Evolutionary conservation across 176 grass and related monocot species (phyloP).

Genomic region (Aegilops speltoides): DNA sequence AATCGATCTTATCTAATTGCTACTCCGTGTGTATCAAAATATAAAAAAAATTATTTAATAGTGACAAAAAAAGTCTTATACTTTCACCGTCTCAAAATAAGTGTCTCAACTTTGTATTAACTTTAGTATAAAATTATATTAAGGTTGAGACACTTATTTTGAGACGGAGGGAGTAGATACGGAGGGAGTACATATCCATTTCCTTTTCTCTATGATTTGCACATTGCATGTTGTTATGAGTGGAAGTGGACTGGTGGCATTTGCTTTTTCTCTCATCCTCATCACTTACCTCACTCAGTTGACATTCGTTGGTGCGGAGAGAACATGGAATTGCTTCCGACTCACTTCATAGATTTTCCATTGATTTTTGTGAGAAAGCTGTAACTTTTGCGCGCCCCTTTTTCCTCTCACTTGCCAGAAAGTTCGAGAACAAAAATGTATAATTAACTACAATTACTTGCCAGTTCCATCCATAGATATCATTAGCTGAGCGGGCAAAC

Average conservation of each 20-base stretch:
- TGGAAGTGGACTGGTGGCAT: constrained; percentile 22
- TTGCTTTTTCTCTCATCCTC: constrained; percentile 34
- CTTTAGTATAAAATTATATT: too few species aligned
- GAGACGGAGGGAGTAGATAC: too few species aligned
- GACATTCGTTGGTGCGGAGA: constrained; percentile 41
- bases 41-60: too few species aligned
- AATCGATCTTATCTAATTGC: constrained; percentile 3
- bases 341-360: constrained; percentile 45
- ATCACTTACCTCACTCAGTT: constrained; percentile 40
- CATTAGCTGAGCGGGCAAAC: not conserved
- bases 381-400: not conserved
- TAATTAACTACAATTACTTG: constrained; percentile 6
- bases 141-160: too few species aligned
- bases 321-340: constrained; percentile 53
- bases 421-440: not conserved
- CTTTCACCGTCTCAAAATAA: too few species aligned
- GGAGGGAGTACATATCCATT: not conserved
- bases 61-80: too few species aligned
- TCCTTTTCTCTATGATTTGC: not conserved
- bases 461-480: constrained; percentile 25
- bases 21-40: too few species aligned
- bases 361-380: constrained; percentile 33
- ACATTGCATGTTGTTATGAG: constrained; percentile 4
- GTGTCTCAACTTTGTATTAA: too few species aligned
- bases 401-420: constrained; percentile 25